These are phyloP conservation scores for Ustilago sp. DNA, from an alignment of 1,284 basidiomycete species.

Conservation along the genomic window DNA sequence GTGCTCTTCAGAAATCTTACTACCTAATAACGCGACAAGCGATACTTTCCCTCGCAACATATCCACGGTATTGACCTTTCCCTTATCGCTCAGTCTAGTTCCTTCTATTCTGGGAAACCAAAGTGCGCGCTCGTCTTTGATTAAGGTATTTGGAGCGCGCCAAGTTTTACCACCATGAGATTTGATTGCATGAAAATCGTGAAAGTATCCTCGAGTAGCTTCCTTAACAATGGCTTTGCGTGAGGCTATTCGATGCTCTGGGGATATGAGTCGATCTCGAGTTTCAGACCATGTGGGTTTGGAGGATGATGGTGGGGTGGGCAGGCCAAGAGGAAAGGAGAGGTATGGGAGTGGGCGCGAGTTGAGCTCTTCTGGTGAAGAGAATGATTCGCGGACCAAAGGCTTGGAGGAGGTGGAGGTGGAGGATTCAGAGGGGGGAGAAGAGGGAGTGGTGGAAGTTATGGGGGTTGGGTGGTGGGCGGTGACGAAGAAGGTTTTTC, in stretches of 20 bases:
- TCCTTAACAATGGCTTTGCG: constrained; percentile 76
- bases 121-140: constrained; percentile 74
- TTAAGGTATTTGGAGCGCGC: constrained; percentile 88
- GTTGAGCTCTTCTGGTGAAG: constrained; percentile 45
- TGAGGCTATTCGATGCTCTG: constrained; percentile 50
- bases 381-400: constrained; percentile 25
- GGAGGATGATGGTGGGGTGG: constrained; percentile 74
- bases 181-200: constrained; percentile 85
- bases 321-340: constrained; percentile 80
- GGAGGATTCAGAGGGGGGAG: background rate
- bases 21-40: constrained; percentile 82
- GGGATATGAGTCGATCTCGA: constrained; percentile 79
- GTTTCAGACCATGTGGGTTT: constrained; percentile 77
- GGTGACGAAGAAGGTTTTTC: background rate
- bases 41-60: constrained; percentile 82
- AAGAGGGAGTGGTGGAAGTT: background rate
- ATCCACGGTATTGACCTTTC: constrained; percentile 80
- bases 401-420: constrained; percentile 17
- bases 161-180: constrained; percentile 92
- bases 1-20: constrained; percentile 85
- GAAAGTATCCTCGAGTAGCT: constrained; percentile 88
- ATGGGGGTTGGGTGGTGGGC: background rate
- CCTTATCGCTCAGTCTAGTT: constrained; percentile 75
- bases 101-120: constrained; percentile 92
- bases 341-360: constrained; percentile 73